Evolutionary conservation across 495 filamentous ascomycete genomes (phyloP), one percentile per base, ranked within the genome.

Genomic region (Monascus purpureus): DNA sequence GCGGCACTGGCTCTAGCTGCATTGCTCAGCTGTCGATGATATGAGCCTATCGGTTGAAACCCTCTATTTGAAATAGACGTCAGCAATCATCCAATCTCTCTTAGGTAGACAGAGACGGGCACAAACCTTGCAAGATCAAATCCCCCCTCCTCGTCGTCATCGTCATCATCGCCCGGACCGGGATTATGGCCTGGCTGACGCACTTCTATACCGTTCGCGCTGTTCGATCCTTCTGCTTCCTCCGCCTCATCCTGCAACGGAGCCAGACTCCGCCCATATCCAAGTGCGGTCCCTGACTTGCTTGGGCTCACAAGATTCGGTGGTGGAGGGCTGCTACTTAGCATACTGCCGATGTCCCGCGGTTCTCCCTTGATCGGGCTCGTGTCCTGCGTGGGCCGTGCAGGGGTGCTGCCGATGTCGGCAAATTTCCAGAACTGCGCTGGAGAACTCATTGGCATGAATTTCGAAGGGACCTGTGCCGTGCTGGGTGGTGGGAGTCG

Each of bases 351-450:
- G 3, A 63, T 53, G 15, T 62, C 58, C 13, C 46, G 55, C 40
- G 68, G 37, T 26, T 64, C 56, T 6, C 61, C 55, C 47, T 69
- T 72, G n/a, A 71, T 31, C 4, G 76, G 73, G 42, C 69, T 80
- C 53, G 71, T 60, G 25, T 80, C 73, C 7, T 65, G 55, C 18
- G 65, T 59, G 1, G 72, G 65, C 36, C 72, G 70, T 2, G 80
- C 73, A 23, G 87, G 86, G 1, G 86, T 94, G 54, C 74, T 85
- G 8, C 77, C 73, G 69, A 61, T 57, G 38, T 60, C 52, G 19
- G 57, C 74, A 47, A 80, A 90, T 46, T 83, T 92, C 88, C 88
- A 96, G 59, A 95, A 96, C 13, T 88, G 85, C n/a, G 92, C 90
- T 0, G 90, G 90, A 13, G 82, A 92, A 49, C 80, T 88, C 48